Conservation (phyloP, 2,329 filamentous ascomycete species). For the Talaromyces sp. region DNA sequence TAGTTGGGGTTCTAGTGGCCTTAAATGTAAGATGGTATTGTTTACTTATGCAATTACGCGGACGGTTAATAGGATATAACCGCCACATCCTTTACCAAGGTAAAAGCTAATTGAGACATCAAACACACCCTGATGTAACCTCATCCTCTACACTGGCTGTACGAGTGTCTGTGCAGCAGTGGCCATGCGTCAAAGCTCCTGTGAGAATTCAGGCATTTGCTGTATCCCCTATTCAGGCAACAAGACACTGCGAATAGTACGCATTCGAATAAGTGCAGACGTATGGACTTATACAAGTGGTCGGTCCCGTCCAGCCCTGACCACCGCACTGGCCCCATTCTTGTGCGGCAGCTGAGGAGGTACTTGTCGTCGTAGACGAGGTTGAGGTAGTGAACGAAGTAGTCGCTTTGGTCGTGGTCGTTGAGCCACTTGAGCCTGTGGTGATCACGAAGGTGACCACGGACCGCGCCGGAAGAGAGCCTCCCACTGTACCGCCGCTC, state of each 20-base stretch:
- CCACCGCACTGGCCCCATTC: constrained; percentile 7
- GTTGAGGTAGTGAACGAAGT: not conserved
- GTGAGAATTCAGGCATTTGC: not conserved
- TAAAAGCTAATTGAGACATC: not conserved
- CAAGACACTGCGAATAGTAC: constrained; percentile 7
- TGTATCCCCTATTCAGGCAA: not conserved
- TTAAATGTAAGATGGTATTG: not conserved
- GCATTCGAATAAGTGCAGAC: constrained; percentile 2
- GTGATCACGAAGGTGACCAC: not conserved
- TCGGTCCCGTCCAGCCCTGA: not conserved
- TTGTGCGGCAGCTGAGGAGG: not conserved
- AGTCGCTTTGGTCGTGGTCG: not conserved
- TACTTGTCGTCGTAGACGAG: not conserved
- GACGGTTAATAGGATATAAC: not conserved
- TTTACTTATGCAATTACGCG: not conserved
- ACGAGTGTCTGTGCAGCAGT: not conserved
- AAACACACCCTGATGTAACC: not conserved
- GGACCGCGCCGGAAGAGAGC: not conserved
- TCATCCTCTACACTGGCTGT: not conserved
- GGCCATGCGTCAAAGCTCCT: no score
- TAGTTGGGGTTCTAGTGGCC: no score
- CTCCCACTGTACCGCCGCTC: not conserved
- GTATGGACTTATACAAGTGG: constrained; percentile 1
- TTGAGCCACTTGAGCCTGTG: not conserved
- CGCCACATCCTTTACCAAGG: no score